Percentiles rank a stretch among this genome's conserved stretches.
Evolutionary conservation across 768 basidiomycete species (phyloP).

Genomic region (Phaeolepiota aurea): DNA sequence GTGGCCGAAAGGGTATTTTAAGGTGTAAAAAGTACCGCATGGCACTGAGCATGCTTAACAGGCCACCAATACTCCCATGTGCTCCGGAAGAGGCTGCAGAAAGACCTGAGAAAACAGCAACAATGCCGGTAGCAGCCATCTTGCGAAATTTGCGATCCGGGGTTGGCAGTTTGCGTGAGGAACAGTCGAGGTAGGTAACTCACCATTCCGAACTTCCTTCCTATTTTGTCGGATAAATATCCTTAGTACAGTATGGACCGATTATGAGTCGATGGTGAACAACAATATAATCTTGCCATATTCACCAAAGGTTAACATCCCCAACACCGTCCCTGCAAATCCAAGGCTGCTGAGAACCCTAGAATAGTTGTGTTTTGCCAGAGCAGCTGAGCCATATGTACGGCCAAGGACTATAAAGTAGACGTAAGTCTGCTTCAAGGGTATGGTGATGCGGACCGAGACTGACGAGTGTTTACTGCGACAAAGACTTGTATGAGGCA

Average conservation of each 20-base stretch:
- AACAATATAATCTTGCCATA: not conserved
- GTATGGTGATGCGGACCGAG: not conserved
- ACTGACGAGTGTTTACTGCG: conserved; percentile 62
- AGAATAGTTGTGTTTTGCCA: conserved; percentile 50
- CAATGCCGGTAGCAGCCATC: conserved; percentile 80
- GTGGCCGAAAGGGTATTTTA: not conserved
- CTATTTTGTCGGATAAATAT: conserved; percentile 78
- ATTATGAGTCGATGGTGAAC: not conserved
- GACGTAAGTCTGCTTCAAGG: not conserved
- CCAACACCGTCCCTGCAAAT: conserved; percentile 84
- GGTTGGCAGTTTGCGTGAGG: too few relatives aligned
- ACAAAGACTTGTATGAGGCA: conserved; percentile 3
- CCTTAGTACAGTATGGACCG: conserved; percentile 21
- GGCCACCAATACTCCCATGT: conserved; percentile 56
- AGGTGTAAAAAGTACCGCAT: conserved; percentile 45
- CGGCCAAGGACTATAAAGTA: conserved; percentile 49
- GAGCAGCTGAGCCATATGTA: conserved; percentile 53
- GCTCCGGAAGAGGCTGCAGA: conserved; percentile 81
- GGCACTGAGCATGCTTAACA: conserved; percentile 71
- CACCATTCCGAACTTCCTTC: conserved; percentile 86
- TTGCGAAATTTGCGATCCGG: too few relatives aligned
- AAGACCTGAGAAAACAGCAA: conserved; percentile 75
- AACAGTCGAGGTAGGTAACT: too few relatives aligned
- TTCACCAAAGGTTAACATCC: conserved; percentile 71
- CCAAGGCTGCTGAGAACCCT: conserved; percentile 57